Conservation (phyloP, 306 rosid genomes). For the Cucurbita argyrosperma region DNA sequence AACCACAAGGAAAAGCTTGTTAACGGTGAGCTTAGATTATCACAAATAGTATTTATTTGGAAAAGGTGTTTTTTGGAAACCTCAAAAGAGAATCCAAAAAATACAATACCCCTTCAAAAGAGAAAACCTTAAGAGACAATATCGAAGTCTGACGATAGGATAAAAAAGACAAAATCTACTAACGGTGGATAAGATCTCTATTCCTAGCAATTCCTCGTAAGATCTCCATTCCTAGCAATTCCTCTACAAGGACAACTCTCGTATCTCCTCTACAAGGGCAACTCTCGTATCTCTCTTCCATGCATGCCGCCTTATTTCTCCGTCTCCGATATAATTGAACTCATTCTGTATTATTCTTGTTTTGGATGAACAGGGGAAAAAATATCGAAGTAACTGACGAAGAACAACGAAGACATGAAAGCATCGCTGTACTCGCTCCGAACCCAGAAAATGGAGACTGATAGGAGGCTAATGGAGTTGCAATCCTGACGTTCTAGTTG, state of each 20-base stretch:
- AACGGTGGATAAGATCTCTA: conserved; percentile 14
- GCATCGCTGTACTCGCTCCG: conserved; percentile 32
- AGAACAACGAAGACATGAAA: conserved; percentile 55
- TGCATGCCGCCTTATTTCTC: conserved; percentile 5
- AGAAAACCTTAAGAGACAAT: too few relatives aligned
- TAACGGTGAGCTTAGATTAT: too few relatives aligned
- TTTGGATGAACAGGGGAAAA: conserved; percentile 35
- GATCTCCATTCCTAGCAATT: too few relatives aligned
- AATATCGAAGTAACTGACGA: conserved; percentile 33
- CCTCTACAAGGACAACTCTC: conserved; percentile 33
- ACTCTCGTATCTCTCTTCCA: conserved; percentile 1
- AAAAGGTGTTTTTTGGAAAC: too few relatives aligned
- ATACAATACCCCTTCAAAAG: too few relatives aligned
- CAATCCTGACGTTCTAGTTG: conserved; percentile 19
- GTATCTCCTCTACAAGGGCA: conserved; percentile 38
- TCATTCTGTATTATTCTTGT: too few relatives aligned
- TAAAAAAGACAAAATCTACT: too few relatives aligned
- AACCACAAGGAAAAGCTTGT: too few relatives aligned
- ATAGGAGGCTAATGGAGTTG: conserved; percentile 43
- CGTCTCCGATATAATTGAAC: background rate
- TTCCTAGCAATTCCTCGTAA: conserved; percentile 18
- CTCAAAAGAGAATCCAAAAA: too few relatives aligned
- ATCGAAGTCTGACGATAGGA: too few relatives aligned
- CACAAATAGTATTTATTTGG: too few relatives aligned
- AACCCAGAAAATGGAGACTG: conserved; percentile 61